A percentile compares a stretch with the other conserved stretches of the same genome.
These are phyloP conservation scores for Tarenaya hassleriana DNA, from an alignment of 345 rosid species.

Conservation along the genomic window DNA sequence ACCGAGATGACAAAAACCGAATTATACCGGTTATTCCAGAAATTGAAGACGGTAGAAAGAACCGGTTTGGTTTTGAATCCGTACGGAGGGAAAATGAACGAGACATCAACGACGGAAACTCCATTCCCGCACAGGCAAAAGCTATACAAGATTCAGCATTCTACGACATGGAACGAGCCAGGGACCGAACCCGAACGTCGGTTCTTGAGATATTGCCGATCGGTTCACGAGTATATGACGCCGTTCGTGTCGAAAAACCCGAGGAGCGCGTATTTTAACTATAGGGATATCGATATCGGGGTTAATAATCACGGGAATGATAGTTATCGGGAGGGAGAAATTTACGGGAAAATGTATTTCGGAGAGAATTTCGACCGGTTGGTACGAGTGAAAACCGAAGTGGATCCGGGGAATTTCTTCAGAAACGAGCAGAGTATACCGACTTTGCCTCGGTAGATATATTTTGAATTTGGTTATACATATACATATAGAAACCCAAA, in stretches of 20 bases:
- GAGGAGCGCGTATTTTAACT: constrained; percentile 48
- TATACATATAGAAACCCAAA: too few species aligned
- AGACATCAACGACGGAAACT: constrained; percentile 30
- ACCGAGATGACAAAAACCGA: constrained; percentile 35
- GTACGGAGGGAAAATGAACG: constrained; percentile 48
- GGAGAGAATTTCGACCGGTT: constrained; percentile 32
- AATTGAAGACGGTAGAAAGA: constrained; percentile 16
- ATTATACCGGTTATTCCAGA: constrained; percentile 27
- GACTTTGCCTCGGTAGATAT: constrained; percentile 18
- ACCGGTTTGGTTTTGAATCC: constrained; percentile 41
- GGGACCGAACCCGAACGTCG: constrained; percentile 27
- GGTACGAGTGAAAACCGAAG: constrained; percentile 36
- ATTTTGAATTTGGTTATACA: too few species aligned
- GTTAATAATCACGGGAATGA: constrained; percentile 21
- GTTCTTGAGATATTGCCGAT: constrained; percentile 27
- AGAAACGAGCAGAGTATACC: constrained; percentile 48
- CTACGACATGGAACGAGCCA: constrained; percentile 30
- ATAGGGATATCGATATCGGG: constrained; percentile 67
- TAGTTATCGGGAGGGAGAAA: constrained; percentile 39
- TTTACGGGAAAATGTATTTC: constrained; percentile 45
- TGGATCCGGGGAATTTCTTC: constrained; percentile 44
- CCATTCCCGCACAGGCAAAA: constrained; percentile 54
- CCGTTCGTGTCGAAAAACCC: constrained; percentile 56
- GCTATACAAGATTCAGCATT: constrained; percentile 41
- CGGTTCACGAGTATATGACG: constrained; percentile 35